Conservation (phyloP, 2,329 filamentous ascomycete species). For the Apiospora sp. region DNA sequence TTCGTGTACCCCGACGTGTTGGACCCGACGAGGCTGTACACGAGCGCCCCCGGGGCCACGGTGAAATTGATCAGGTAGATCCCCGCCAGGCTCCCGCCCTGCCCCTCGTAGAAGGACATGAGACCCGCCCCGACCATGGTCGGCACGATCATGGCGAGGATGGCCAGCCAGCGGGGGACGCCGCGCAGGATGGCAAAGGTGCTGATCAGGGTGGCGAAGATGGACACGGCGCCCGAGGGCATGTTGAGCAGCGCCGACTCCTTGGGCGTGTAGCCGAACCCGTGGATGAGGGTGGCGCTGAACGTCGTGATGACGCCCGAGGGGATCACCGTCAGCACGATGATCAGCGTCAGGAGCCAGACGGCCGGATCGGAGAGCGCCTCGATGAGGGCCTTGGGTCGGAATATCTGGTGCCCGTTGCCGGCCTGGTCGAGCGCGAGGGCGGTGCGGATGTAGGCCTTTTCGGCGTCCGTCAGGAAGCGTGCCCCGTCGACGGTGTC, state of each 20-base stretch:
- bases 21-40: constrained; percentile 42
- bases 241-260: constrained; percentile 32
- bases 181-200: constrained; percentile 27
- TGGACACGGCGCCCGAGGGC: constrained; percentile 34
- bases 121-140: constrained; percentile 48
- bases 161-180: constrained; percentile 33
- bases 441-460: constrained; percentile 58
- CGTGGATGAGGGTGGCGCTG: constrained; percentile 29
- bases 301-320: constrained; percentile 44
- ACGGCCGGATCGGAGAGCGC: constrained; percentile 51
- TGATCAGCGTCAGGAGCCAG: constrained; percentile 41
- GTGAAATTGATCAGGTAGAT: constrained; percentile 50
- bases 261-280: constrained; percentile 31
- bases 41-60: constrained; percentile 45
- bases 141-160: constrained; percentile 39
- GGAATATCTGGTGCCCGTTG: constrained; percentile 62
- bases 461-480: constrained; percentile 50
- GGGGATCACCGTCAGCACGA: constrained; percentile 47
- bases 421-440: constrained; percentile 67
- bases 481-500: constrained; percentile 56
- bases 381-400: constrained; percentile 50
- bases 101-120: constrained; percentile 43
- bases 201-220: constrained; percentile 32
- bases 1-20: constrained; percentile 45
- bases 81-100: constrained; percentile 44